A percentile compares a stretch with the other conserved stretches of the same genome.
Conservation (phyloP, 768 basidiomycete genomes). For the Paxillus ammoniavirescens region DNA sequence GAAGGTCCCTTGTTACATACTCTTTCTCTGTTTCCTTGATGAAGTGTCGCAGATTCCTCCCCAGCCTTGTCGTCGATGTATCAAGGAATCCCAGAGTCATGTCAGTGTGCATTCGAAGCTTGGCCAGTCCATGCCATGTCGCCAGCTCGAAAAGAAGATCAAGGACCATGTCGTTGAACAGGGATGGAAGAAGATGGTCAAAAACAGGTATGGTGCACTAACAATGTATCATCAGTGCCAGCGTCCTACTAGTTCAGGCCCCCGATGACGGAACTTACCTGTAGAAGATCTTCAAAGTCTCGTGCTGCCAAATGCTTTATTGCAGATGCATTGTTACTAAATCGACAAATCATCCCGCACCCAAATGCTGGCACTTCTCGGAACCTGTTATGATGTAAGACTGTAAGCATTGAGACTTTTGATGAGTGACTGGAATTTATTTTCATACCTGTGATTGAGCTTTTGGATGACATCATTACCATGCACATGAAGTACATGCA, state of each 20-base stretch:
- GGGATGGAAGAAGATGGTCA: constrained; percentile 10
- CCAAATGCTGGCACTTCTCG: constrained; percentile 34
- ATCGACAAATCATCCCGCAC: constrained; percentile 28
- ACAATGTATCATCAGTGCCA: no score
- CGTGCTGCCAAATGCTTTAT: constrained; percentile 35
- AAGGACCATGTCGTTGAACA: constrained; percentile 10
- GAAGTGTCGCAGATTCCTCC: constrained; percentile 21
- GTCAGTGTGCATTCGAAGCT: constrained; percentile 19
- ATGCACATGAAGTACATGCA: constrained; percentile 15
- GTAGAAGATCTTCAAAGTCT: constrained; percentile 41
- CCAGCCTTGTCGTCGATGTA: constrained; percentile 8
- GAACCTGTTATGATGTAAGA: constrained; percentile 22
- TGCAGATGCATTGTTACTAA: constrained; percentile 31
- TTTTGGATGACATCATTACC: constrained; percentile 5
- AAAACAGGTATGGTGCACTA: constrained; percentile 15
- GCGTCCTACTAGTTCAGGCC: no score
- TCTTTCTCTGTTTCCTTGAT: constrained; percentile 10
- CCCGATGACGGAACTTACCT: constrained; percentile 7
- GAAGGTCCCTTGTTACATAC: constrained; percentile 22
- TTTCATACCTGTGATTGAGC: constrained; percentile 12
- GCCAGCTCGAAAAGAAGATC: constrained; percentile 15
- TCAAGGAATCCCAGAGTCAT: constrained; percentile 9
- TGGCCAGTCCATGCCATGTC: constrained; percentile 18
- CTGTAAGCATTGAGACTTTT: no score
- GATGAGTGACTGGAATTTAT: no score